Base-by-base conservation (phyloP, 306 rosid species). In the Comarum palustre region DNA sequence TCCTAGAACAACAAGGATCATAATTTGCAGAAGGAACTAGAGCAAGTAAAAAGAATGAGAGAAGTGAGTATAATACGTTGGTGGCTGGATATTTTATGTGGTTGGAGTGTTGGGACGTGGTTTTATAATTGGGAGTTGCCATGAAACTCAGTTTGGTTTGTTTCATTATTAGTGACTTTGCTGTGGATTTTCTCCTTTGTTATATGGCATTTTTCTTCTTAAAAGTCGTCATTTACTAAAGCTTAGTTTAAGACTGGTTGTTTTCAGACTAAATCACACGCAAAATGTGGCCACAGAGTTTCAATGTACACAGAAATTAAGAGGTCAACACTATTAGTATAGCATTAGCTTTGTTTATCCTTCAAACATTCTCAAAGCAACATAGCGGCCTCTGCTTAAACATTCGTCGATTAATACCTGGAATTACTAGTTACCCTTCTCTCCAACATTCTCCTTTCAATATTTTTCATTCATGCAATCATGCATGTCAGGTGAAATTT, bases 61-160 rank as follows among this genome's bases (percentile, higher is more conserved):
- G 8, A 61, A 61, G 66, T 62, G 58, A 71, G 20, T 38, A 61
- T 20, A 13, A 2, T 17, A 12, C 41, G 12, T 1, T 29, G n/a
- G 27, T 24, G 15, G 48, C 42, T 29, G 16, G 55, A 50, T 22
- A 3, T 24, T 68, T 36, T 60, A 55, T n/a, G 5, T 20, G 29
- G 50, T 47, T 69, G 71, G 66, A 51, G 48, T 0, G 74, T 76
- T 17, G 74, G 74, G 68, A 55, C 66, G 27, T 68, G 47, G 11
- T 57, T 31, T 19, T 25, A 65, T n/a, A n/a, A n/a, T 7, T 69
- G 3, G 71, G 9, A 48, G 47, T 25, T 61, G 59, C 80, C 75
- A 17, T 27, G 80, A 77, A 77, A 42, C 54, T 51, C 71, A 70
- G 71, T 69, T 12, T 64, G 80, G 27, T 54, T 54, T 54, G 54